Conservation (phyloP, 31 red algal genomes). For the Endocladia muricata region DNA sequence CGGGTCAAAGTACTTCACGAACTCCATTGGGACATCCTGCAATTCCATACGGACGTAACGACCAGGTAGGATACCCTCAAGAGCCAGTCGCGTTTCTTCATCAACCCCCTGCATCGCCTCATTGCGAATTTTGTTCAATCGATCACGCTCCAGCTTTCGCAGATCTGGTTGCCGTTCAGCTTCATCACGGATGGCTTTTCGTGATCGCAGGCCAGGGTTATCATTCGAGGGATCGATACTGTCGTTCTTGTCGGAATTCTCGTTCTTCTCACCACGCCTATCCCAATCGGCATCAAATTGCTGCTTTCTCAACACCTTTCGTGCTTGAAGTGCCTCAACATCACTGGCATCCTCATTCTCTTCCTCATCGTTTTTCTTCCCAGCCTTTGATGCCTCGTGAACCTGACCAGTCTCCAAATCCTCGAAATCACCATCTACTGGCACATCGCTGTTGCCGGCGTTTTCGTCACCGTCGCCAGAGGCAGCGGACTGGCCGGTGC, state of each 20-base stretch:
- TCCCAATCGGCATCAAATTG: slow-evolving; percentile 47
- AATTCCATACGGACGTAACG: slow-evolving; percentile 93
- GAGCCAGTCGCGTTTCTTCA: slow-evolving; percentile 50
- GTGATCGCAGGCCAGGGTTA: slow-evolving; percentile 27
- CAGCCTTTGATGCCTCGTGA: background rate
- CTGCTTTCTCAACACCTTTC: slow-evolving; percentile 20
- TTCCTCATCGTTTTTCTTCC: background rate
- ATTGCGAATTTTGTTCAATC: slow-evolving; percentile 42
- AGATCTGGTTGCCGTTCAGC: slow-evolving; percentile 48
- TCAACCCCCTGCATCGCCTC: slow-evolving; percentile 67
- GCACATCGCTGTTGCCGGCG: background rate
- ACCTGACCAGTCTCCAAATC: slow-evolving; percentile 27
- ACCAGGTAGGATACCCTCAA: slow-evolving; percentile 91
- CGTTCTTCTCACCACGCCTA: background rate
- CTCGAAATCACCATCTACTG: slow-evolving; percentile 41
- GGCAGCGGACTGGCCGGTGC: slow-evolving; percentile 46
- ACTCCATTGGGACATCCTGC: slow-evolving; percentile 90
- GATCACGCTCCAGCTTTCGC: slow-evolving; percentile 57
- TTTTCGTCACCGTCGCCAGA: background rate
- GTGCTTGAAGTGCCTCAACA: background rate
- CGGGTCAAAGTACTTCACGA: slow-evolving; percentile 90
- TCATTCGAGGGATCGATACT: background rate
- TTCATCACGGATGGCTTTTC: slow-evolving; percentile 42
- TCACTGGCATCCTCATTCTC: background rate
- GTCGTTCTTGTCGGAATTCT: background rate